Evolutionary conservation across 805 yeast genomes (phyloP), one percentile per base, ranked within the genome.

Genomic region (Barnettozyma sucrosica): DNA sequence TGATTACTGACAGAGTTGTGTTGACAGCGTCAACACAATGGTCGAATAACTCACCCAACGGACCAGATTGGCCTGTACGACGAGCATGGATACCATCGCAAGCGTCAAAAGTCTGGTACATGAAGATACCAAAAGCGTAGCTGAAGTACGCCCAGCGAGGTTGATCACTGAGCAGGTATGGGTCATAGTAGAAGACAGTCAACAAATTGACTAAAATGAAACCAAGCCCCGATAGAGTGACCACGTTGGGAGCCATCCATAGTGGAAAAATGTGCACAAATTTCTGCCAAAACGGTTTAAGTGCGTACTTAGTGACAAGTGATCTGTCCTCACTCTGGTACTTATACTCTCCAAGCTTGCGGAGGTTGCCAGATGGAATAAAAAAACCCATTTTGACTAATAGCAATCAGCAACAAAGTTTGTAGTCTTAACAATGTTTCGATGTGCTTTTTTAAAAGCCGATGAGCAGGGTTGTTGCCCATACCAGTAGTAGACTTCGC

Each of bases 51-150:
- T 90, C 98, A 30, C 98, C 98, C 58, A 90, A 69, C 1, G 98
- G 97, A 3, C 97, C 93, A 52, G 88, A 79, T 66, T 89, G 95
- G n/a, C 95, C 95, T 1, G 97, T 90, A 60, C 92, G 79, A 62
- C 98, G 80, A 14, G 97, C 97, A 65, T 90, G 98, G 53, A 85
- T 77, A 5, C 98, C 98, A 66, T 90, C 98, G 66, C 96, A 86
- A 0, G 96, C 96, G 65, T 90, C 98, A 64, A 90, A 89, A 0
- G 97, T 90, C 64, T 90, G 98, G 65, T 90, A 90, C 75, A 89
- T 70, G 62, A 90, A 89, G 55, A 90, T 68, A 6, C 95, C 92
- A 52, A 85, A 61, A 0, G 95, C 97, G 63, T 87, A 86, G 40
- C 82, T 69, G 55, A 77, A 76, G 62, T 85, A 87, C 16, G 83